Percentiles rank a stretch among this genome's conserved stretches.
Conservation (phyloP, 768 basidiomycete genomes). For the Termitomyces sp. region DNA sequence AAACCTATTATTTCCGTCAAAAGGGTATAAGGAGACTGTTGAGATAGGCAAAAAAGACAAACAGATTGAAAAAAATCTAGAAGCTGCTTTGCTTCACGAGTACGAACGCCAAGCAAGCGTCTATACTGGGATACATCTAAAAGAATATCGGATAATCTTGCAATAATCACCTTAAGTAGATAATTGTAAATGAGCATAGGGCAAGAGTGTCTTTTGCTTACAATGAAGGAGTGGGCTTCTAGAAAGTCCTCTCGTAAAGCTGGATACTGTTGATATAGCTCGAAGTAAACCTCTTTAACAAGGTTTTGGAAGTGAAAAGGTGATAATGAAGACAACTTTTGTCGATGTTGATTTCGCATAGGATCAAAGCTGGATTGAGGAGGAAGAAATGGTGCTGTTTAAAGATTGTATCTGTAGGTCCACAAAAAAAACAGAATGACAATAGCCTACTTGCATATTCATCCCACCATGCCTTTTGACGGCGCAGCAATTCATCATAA, state of each 20-base stretch:
- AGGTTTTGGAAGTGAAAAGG: neutral
- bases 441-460: neutral
- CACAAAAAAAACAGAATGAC: neutral
- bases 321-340: neutral
- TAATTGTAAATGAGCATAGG: neutral
- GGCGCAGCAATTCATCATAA: neutral
- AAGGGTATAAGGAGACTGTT: neutral
- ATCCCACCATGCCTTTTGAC: neutral
- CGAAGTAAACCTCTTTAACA: neutral
- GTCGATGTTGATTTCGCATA: neutral
- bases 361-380: neutral
- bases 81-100: slow-evolving; percentile 1
- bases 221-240: neutral
- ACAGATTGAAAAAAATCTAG: slow-evolving; percentile 10
- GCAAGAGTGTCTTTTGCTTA: neutral
- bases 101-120: neutral
- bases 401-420: neutral
- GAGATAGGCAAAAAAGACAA: neutral
- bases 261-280: neutral
- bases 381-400: neutral
- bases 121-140: slow-evolving; percentile 1
- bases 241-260: neutral
- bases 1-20: neutral
- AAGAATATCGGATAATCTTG: neutral
- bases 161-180: neutral